Evolutionary conservation across 2,329 filamentous ascomycete genomes (phyloP).

Genomic region (Phialophora verrucosa): DNA sequence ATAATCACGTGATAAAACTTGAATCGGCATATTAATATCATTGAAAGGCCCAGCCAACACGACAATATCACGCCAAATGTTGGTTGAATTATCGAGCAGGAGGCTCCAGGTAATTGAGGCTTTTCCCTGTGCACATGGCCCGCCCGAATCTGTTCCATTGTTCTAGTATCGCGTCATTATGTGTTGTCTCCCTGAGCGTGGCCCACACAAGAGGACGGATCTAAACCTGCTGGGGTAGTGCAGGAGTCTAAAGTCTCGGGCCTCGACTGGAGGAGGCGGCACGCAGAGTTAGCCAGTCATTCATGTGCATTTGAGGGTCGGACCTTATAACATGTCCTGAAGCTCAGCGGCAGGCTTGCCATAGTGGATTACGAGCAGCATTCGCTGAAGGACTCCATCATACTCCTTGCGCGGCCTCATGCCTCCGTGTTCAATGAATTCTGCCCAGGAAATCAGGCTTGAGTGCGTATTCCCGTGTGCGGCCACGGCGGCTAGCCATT

Average conservation of each 20-base stretch:
- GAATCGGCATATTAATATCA: too few species aligned
- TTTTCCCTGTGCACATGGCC: too few species aligned
- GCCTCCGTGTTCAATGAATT: constrained; percentile 32
- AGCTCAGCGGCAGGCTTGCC: constrained; percentile 26
- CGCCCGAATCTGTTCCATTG: too few species aligned
- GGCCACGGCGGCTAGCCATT: constrained; percentile 29
- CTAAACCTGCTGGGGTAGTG: too few species aligned
- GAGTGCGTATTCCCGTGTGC: constrained; percentile 26
- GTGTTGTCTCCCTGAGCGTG: too few species aligned
- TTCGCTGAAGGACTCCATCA: constrained; percentile 33
- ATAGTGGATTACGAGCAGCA: constrained; percentile 33
- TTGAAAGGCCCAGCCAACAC: too few species aligned
- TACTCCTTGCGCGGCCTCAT: constrained; percentile 25
- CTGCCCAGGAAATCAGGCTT: constrained; percentile 35
- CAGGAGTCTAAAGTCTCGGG: background rate
- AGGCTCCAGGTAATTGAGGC: too few species aligned
- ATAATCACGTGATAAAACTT: too few species aligned
- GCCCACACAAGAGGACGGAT: too few species aligned
- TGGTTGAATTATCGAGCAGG: too few species aligned
- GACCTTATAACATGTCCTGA: constrained; percentile 9
- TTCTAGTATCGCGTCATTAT: too few species aligned
- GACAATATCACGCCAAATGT: too few species aligned
- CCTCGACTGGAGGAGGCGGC: background rate
- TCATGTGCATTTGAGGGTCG: background rate
- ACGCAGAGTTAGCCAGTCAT: background rate